These are phyloP conservation scores for Populus nigra DNA, from an alignment of 345 rosid species.

Conservation along the genomic window DNA sequence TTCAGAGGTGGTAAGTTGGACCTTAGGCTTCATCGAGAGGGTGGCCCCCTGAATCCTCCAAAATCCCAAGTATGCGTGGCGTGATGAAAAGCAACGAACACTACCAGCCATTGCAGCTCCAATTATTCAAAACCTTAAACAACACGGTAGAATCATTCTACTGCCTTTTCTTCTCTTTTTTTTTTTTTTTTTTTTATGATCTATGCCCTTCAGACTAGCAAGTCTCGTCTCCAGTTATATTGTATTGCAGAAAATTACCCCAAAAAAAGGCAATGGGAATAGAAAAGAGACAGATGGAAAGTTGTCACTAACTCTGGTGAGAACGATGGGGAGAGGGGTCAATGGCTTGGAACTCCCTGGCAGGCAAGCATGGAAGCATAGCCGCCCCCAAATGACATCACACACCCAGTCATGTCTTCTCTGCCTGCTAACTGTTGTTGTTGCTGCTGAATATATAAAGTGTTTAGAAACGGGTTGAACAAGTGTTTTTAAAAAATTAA, in stretches of 20 bases:
- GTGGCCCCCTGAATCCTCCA: neutral
- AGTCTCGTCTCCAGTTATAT: neutral
- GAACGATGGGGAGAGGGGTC: constrained; percentile 97
- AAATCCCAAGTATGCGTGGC: neutral
- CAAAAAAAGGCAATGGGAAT: neutral
- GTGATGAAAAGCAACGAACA: neutral
- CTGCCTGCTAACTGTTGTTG: constrained; percentile 24
- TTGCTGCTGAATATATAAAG: neutral
- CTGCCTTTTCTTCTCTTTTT: neutral
- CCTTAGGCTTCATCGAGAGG: neutral
- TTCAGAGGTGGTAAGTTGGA: neutral
- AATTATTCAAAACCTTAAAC: neutral
- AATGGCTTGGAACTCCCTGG: constrained; percentile 95
- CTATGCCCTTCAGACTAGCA: neutral
- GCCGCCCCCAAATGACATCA: constrained; percentile 79
- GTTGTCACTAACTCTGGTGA: constrained; percentile 68
- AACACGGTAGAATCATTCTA: neutral
- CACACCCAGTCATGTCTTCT: constrained; percentile 73
- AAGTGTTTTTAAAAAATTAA: no score
- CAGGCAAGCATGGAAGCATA: constrained; percentile 92
- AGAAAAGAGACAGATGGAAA: neutral
- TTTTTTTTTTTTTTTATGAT: neutral
- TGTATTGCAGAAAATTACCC: neutral
- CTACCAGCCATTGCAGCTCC: neutral
- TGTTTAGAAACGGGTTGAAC: no score